Evolutionary conservation across 2,329 filamentous ascomycete genomes (phyloP).

Genomic region (Botryotinia calthae): DNA sequence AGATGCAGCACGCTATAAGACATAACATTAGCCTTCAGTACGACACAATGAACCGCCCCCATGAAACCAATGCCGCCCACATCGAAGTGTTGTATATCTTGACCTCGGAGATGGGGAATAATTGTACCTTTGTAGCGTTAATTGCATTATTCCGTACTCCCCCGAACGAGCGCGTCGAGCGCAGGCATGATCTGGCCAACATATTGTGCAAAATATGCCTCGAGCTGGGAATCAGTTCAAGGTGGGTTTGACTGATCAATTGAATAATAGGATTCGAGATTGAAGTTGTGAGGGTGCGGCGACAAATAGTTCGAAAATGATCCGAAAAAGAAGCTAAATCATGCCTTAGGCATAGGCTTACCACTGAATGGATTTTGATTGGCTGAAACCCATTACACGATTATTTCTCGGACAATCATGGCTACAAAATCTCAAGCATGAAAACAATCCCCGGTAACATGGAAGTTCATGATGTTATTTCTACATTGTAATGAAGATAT

Average conservation of each 20-base stretch:
- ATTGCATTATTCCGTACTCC: conserved; percentile 70
- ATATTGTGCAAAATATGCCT: conserved; percentile 56
- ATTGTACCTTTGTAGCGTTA: conserved; percentile 71
- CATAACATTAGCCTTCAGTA: conserved; percentile 42
- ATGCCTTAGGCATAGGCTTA: conserved; percentile 20
- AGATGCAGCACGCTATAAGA: conserved; percentile 58
- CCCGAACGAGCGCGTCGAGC: conserved; percentile 82
- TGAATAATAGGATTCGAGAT: conserved; percentile 34
- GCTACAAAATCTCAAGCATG: neutral
- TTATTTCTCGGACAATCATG: conserved; percentile 16
- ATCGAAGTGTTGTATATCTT: conserved; percentile 32
- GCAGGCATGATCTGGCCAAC: conserved; percentile 90
- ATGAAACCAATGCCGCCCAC: neutral
- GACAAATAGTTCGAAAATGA: conserved; percentile 20
- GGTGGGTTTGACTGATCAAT: conserved; percentile 34
- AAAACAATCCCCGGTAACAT: neutral
- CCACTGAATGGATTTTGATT: conserved; percentile 17
- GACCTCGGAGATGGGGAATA: conserved; percentile 10
- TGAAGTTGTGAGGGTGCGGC: conserved; percentile 27
- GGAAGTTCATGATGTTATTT: neutral
- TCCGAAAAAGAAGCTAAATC: conserved; percentile 21
- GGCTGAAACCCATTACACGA: conserved; percentile 7
- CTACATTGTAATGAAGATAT: neutral
- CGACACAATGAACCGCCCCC: neutral
- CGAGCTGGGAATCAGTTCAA: conserved; percentile 36